Base-by-base conservation (phyloP, 192 early-diverging fungal genomes). In the Coemansia sp. region DNA sequence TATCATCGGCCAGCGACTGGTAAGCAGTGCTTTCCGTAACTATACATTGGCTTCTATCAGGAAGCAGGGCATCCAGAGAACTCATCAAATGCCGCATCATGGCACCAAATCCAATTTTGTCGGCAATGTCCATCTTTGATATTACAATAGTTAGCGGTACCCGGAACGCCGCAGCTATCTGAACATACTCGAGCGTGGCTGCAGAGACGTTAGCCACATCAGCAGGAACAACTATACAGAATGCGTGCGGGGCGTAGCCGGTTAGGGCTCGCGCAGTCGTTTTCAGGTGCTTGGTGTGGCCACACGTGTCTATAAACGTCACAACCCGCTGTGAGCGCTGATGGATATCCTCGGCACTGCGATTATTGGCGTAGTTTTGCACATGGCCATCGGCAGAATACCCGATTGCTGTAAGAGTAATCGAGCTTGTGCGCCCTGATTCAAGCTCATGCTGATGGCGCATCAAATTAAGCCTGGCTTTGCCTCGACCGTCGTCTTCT, bases 381-480 rank as follows among this genome's bases (percentile, higher is more conserved):
- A 89, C 67, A 16, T 74, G 56, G 11, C 88, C 91, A 6, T 76
- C 79, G 8, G 81, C 80, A 28, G 81, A 83, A 70, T 91, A 97
- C 0, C 94, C 92, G 59, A 97, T 81, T 47, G 92, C 87, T 52
- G 91, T 91, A 48, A 88, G 83, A 0, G 90, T 81, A 20, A 97
- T 88, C 16, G 90, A 92, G 16, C 88, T 91, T n/a, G 92, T 97
- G 12, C 90, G 70, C n/a, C 94, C 94, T 13, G 87, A 81, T 72
- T 91, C 92, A 20, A 97, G 80, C 61, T 97, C 94, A 63, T 97
- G 94, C 20, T 83, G 86, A 76, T 97, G 94, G 16, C 93, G 84
- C 46, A 95, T 81, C 30, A 94, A 68, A 70, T 88, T 92, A 14
- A 94, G 76, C 3, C 93, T 65, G 5, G 92, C 84, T 57, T 88